phyloP scores from a whole-genome alignment of 2,329 filamentous ascomycete genomes.

The Pseudogymnoascus sp. region DNA sequence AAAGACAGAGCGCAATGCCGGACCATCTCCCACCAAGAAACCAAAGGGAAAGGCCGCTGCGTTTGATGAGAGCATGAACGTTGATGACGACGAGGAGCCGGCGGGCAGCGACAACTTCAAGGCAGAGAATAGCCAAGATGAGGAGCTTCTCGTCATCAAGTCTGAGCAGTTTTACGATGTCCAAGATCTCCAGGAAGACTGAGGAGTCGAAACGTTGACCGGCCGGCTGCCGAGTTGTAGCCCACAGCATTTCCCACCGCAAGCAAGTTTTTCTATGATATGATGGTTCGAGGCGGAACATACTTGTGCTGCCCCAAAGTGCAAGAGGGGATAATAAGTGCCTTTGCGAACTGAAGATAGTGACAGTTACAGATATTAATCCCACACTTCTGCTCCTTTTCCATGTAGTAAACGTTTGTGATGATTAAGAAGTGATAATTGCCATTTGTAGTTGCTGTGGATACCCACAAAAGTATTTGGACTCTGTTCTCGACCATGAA shows the following conservation, averaged over 20 bases:
- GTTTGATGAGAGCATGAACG: conserved; percentile 18
- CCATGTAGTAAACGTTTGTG: background rate
- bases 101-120: background rate
- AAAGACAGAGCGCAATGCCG: conserved; percentile 14
- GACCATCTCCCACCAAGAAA: conserved; percentile 18
- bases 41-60: conserved; percentile 21
- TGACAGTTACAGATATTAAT: background rate
- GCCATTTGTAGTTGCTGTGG: background rate
- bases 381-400: background rate
- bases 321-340: background rate
- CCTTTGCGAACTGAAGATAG: background rate
- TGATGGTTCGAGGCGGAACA: background rate
- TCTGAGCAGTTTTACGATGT: background rate
- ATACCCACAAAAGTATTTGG: background rate
- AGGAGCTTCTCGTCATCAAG: background rate
- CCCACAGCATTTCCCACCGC: background rate
- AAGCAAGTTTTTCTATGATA: background rate
- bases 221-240: background rate
- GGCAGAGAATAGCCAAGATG: background rate
- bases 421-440: background rate
- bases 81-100: conserved; percentile 10
- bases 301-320: background rate
- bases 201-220: background rate
- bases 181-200: background rate
- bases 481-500: background rate